Conservation (phyloP, 2,329 filamentous ascomycete genomes). For the Diaporthe batatas region DNA sequence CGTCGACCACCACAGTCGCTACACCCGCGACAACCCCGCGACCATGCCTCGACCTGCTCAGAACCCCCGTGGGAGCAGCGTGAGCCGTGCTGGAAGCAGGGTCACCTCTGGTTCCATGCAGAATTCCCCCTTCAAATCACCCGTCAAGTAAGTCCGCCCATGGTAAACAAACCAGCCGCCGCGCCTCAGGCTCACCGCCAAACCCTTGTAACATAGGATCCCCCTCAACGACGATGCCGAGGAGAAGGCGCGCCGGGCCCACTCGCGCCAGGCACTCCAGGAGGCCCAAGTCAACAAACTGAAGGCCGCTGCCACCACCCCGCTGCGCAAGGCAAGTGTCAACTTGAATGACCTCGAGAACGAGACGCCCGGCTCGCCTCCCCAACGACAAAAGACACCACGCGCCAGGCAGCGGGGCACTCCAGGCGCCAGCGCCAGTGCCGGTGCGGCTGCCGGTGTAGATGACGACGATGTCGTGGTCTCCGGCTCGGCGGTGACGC, state of each 20-base stretch:
- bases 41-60: slow-evolving; percentile 72
- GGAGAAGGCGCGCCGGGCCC: slow-evolving; percentile 89
- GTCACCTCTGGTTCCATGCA: slow-evolving; percentile 61
- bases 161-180: slow-evolving; percentile 28
- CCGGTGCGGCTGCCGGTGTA: slow-evolving; percentile 51
- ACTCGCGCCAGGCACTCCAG: slow-evolving; percentile 88
- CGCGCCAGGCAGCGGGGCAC: slow-evolving; percentile 52
- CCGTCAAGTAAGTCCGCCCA: slow-evolving; percentile 64
- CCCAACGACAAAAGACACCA: slow-evolving; percentile 62
- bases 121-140: slow-evolving; percentile 69
- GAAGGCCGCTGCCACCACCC: slow-evolving; percentile 78
- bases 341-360: slow-evolving; percentile 71
- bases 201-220: slow-evolving; percentile 69
- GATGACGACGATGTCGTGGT: slow-evolving; percentile 74
- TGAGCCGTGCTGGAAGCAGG: slow-evolving; percentile 53
- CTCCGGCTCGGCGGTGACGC: slow-evolving; percentile 83
- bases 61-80: slow-evolving; percentile 62
- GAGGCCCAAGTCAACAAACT: slow-evolving; percentile 94
- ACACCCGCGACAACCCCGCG: slow-evolving; percentile 43
- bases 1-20: slow-evolving; percentile 41
- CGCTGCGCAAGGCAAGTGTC: slow-evolving; percentile 75
- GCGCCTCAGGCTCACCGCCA: background rate
- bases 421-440: slow-evolving; percentile 49
- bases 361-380: slow-evolving; percentile 67
- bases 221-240: slow-evolving; percentile 95